Conservation (phyloP, 2,329 filamentous ascomycete species). For the Exophiala mesophila region DNA sequence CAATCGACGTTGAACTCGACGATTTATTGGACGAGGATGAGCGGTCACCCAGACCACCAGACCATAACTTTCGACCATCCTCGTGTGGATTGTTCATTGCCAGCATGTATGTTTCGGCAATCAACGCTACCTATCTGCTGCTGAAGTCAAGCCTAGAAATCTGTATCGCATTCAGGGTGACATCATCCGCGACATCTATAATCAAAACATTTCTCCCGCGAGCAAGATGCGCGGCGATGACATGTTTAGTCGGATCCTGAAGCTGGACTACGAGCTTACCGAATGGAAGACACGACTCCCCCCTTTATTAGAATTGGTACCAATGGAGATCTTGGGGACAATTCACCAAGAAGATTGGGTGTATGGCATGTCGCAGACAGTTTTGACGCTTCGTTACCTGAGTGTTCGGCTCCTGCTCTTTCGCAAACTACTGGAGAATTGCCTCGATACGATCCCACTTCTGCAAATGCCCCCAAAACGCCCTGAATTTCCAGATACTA, state of each 20-base stretch:
- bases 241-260: constrained; percentile 3
- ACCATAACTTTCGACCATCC: neutral
- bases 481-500: neutral
- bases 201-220: constrained; percentile 3
- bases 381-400: constrained; percentile 4
- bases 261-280: constrained; percentile 1
- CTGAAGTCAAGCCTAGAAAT: no score
- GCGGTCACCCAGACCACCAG: neutral
- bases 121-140: no score
- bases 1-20: constrained; percentile 4
- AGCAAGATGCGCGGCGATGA: neutral
- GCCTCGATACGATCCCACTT: neutral
- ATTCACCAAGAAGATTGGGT: constrained; percentile 4
- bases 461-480: no score
- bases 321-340: neutral
- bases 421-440: constrained; percentile 4
- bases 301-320: neutral
- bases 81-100: constrained; percentile 1
- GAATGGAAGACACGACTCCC: constrained; percentile 2
- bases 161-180: constrained; percentile 5
- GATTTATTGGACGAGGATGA: neutral
- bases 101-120: constrained; percentile 2
- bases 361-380: neutral
- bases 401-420: constrained; percentile 2
- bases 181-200: constrained; percentile 7